phyloP scores from a whole-genome alignment of 148 eudicot species.

The Silene uniflora region DNA sequence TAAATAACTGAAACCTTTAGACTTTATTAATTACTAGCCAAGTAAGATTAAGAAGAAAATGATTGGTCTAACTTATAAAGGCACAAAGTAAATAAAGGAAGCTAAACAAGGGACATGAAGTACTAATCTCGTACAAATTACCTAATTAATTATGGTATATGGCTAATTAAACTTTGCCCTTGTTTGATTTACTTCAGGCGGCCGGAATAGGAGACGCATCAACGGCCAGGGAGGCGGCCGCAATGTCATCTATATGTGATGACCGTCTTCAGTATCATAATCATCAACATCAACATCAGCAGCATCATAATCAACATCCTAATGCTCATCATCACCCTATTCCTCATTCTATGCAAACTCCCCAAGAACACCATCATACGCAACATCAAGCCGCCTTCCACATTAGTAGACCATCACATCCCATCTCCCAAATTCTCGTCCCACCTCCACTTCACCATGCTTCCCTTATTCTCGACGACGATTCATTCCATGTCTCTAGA shows the following conservation, averaged over 20 bases:
- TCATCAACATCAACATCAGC: background rate
- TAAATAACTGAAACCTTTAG: conserved; percentile 16
- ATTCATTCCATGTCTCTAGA: conserved; percentile 65
- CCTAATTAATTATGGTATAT: background rate
- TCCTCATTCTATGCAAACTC: conserved; percentile 22
- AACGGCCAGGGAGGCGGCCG: conserved; percentile 38
- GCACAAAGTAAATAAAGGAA: conserved; percentile 9
- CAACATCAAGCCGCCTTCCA: conserved; percentile 43
- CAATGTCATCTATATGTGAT: conserved; percentile 21
- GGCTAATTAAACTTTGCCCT: background rate
- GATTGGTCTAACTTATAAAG: conserved; percentile 12
- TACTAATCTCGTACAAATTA: conserved; percentile 2
- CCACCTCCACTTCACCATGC: conserved; percentile 71
- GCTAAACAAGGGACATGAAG: background rate
- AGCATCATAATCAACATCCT: conserved; percentile 2
- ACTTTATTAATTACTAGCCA: conserved; percentile 18
- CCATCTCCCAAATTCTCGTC: conserved; percentile 60
- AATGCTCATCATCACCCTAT: background rate
- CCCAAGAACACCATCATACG: conserved; percentile 18
- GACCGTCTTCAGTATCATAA: conserved; percentile 26
- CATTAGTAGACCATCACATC: conserved; percentile 63
- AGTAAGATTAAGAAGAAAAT: conserved; percentile 12
- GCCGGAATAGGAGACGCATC: conserved; percentile 53
- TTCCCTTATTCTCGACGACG: conserved; percentile 60
- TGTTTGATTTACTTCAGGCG: conserved; percentile 37